Evolutionary conservation across 805 yeast genomes (phyloP), one percentile per base, ranked within the genome.

Genomic region (Starmerella apicola): DNA sequence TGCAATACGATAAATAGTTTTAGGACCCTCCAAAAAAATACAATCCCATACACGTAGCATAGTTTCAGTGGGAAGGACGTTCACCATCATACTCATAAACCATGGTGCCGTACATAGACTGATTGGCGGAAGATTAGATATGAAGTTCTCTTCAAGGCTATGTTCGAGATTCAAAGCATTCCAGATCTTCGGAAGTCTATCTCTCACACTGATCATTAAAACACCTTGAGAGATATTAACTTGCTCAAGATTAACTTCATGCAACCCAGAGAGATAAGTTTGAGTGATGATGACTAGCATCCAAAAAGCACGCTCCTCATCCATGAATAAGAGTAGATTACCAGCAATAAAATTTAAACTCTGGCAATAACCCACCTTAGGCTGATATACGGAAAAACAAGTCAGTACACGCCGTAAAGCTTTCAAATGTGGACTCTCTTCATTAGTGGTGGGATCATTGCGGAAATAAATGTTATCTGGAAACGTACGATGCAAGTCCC

Each of bases 71-170:
- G 98, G 98, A 20, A 91, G 60, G 1, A 79, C 75, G 0, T 94
- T 95, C 26, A 91, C 84, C 60, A 81, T 91, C n/a, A 83, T 72
- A 52, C 95, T 81, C 97, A 91, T 88, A 56, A 91, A 91, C 98
- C 98, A 91, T 39, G 94, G 77, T 0, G 95, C 88, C 1, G 97
- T 91, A 50, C 94, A 91, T 34, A 91, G 67, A 1, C 95, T 81
- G 3, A 91, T 71, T 2, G 96, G 94, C 1, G 98, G 97, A 32
- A 86, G 62, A 49, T 80, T 78, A 13, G 74, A 68, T 24, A 88
- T 66, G 44, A 82, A 62, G 38, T 63, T 52, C 58, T 60, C 53
- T 50, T 59, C 53, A 55, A 65, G 35, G 60, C 68, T 41, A 16
- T 61, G 62, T 25, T 64, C 71, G 30, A 67, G 58, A 16, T 64